Percentiles rank a stretch among this genome's conserved stretches.
These are phyloP conservation scores for Trypanosoma platydactyli DNA, from an alignment of 208 protist genomes.

Conservation along the genomic window DNA sequence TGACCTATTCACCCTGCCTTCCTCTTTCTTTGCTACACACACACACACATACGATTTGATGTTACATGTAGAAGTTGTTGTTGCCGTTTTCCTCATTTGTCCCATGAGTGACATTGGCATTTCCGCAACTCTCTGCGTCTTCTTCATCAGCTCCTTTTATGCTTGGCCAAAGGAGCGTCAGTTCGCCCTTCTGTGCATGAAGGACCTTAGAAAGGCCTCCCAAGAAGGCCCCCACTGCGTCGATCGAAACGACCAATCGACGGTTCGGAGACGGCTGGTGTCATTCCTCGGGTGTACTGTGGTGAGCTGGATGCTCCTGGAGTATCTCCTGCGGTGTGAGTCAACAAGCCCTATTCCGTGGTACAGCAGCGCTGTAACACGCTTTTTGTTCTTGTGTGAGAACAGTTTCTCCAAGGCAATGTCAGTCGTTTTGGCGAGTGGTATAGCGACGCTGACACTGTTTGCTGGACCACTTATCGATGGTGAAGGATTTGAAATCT, in stretches of 20 bases:
- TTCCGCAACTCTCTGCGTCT: slow-evolving; percentile 28
- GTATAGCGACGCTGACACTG: slow-evolving; percentile 38
- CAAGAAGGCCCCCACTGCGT: slow-evolving; percentile 31
- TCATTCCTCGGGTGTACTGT: slow-evolving; percentile 26
- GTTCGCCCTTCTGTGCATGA: slow-evolving; percentile 30
- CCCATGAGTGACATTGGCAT: slow-evolving; percentile 36
- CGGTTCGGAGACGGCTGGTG: slow-evolving; percentile 40
- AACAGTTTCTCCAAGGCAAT: neutral
- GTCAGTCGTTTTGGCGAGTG: slow-evolving; percentile 10
- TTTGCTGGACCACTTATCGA: slow-evolving; percentile 49
- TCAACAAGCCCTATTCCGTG: slow-evolving; percentile 1
- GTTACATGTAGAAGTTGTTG: no score
- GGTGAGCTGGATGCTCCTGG: slow-evolving; percentile 22
- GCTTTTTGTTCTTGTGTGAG: neutral
- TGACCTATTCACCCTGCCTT: no score
- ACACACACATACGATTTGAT: no score
- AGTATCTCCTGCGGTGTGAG: slow-evolving; percentile 16
- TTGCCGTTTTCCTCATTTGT: no score
- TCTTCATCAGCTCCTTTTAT: slow-evolving; percentile 69
- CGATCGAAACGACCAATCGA: slow-evolving; percentile 39
- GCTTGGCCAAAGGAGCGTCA: slow-evolving; percentile 48
- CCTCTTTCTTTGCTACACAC: no score
- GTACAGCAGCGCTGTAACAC: neutral
- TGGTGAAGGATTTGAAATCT: neutral
- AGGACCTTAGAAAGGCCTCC: slow-evolving; percentile 39